These are phyloP conservation scores for Pichia kudriavzevii DNA, from an alignment of 1,139 yeast species.

Conservation along the genomic window DNA sequence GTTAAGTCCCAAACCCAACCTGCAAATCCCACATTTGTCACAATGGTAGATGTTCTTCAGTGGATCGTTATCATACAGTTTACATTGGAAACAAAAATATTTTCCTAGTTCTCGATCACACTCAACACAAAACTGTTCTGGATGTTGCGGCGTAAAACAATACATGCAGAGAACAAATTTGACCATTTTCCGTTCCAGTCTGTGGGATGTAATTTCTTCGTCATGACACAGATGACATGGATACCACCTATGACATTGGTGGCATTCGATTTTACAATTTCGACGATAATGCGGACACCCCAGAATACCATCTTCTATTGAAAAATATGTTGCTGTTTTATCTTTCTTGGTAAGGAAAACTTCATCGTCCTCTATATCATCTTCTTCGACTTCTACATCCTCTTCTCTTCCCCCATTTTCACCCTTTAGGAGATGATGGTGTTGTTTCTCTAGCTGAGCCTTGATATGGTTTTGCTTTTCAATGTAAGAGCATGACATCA, in stretches of 20 bases:
- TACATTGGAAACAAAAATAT: constrained; percentile 73
- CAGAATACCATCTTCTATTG: constrained; percentile 36
- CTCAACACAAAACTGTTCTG: constrained; percentile 56
- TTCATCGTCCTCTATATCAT: constrained; percentile 25
- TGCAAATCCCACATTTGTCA: constrained; percentile 85
- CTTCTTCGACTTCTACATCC: constrained; percentile 22
- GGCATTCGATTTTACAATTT: constrained; percentile 78
- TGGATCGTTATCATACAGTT: constrained; percentile 76
- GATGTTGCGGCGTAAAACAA: constrained; percentile 70
- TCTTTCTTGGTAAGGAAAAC: constrained; percentile 43
- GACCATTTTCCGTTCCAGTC: constrained; percentile 55
- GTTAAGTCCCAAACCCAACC: constrained; percentile 80
- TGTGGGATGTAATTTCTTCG: constrained; percentile 47
- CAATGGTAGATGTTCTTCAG: constrained; percentile 84
- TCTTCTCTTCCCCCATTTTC: constrained; percentile 22
- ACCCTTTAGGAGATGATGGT: constrained; percentile 18
- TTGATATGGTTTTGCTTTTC: constrained; percentile 36
- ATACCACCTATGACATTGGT: constrained; percentile 66
- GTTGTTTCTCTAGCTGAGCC: constrained; percentile 37
- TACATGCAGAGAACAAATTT: constrained; percentile 71
- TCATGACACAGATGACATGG: constrained; percentile 88
- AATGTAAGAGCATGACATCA: constrained; percentile 71
- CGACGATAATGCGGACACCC: constrained; percentile 85
- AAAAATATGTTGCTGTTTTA: constrained; percentile 43
- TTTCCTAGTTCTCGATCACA: constrained; percentile 65